These are phyloP conservation scores for Pontederia crassipes DNA, from an alignment of 176 grass and related monocot species.

Conservation along the genomic window DNA sequence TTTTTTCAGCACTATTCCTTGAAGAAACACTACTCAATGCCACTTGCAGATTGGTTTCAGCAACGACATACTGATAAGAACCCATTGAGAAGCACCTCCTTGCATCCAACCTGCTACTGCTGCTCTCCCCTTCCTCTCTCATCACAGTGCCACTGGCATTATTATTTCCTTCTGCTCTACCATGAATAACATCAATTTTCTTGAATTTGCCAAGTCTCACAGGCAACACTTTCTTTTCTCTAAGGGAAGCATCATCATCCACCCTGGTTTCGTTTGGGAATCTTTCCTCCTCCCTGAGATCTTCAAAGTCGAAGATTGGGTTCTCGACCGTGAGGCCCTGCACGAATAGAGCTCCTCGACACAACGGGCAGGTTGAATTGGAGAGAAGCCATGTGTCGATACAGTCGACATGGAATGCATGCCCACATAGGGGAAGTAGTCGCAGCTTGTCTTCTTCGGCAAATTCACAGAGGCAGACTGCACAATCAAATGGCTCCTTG, in stretches of 20 bases:
- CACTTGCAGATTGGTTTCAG: not conserved
- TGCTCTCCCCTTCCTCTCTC: not conserved
- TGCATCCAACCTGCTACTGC: not conserved
- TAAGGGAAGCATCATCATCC: not conserved
- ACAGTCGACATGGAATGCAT: conserved; percentile 8
- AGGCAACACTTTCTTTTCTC: not conserved
- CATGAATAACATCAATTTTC: not conserved
- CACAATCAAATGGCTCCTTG: conserved; percentile 14
- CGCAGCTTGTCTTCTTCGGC: conserved; percentile 3
- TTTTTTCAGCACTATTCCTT: not conserved
- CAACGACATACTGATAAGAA: conserved; percentile 9
- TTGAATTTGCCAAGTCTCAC: conserved; percentile 13
- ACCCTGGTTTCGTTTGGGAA: not conserved
- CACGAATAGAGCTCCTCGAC: conserved; percentile 5
- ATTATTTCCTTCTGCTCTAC: not conserved
- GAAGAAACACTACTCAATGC: not conserved
- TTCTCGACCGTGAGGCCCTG: not conserved
- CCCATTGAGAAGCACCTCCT: conserved; percentile 12
- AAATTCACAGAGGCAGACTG: conserved; percentile 13
- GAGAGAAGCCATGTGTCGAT: conserved; percentile 12
- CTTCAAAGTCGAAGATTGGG: not conserved
- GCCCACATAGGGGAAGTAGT: not conserved
- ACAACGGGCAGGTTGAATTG: conserved; percentile 8
- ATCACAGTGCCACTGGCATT: not conserved
- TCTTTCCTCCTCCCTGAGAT: not conserved